These are phyloP conservation scores for Amanita rubescens DNA, from an alignment of 768 basidiomycete species.

Conservation along the genomic window DNA sequence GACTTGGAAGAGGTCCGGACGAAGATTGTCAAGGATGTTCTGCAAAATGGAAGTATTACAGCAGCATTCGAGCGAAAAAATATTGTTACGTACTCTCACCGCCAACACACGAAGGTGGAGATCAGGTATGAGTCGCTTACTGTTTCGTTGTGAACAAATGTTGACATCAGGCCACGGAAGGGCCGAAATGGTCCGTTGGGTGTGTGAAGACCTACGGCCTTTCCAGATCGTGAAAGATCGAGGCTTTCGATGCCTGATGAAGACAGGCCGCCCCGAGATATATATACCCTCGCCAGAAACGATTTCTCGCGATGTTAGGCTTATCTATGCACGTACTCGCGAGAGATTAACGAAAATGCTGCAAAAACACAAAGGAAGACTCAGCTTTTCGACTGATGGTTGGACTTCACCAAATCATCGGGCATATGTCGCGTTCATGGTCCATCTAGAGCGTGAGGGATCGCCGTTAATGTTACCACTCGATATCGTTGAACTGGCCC, in stretches of 20 bases:
- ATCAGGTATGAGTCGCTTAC: neutral
- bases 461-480: constrained; percentile 20
- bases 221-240: constrained; percentile 11
- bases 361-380: neutral
- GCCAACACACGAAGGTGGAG: constrained; percentile 1
- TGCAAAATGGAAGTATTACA: constrained; percentile 16
- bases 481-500: constrained; percentile 30
- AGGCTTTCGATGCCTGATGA: constrained; percentile 3
- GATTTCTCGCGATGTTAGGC: constrained; percentile 6
- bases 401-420: neutral
- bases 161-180: constrained; percentile 4
- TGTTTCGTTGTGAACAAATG: constrained; percentile 5
- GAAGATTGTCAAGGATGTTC: neutral
- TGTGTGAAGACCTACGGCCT: constrained; percentile 9
- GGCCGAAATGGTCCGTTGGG: constrained; percentile 11
- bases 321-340: constrained; percentile 7
- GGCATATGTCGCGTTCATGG: constrained; percentile 16
- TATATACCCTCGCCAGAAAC: neutral
- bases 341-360: constrained; percentile 9
- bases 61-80: constrained; percentile 12
- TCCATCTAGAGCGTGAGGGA: constrained; percentile 24
- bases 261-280: neutral
- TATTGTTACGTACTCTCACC: constrained; percentile 7
- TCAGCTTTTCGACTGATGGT: constrained; percentile 5
- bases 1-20: constrained; percentile 2